Percentiles rank a stretch among this genome's conserved stretches.
Evolutionary conservation across 1,139 yeast genomes (phyloP).

Genomic region (Wickerhamiella infanticola): DNA sequence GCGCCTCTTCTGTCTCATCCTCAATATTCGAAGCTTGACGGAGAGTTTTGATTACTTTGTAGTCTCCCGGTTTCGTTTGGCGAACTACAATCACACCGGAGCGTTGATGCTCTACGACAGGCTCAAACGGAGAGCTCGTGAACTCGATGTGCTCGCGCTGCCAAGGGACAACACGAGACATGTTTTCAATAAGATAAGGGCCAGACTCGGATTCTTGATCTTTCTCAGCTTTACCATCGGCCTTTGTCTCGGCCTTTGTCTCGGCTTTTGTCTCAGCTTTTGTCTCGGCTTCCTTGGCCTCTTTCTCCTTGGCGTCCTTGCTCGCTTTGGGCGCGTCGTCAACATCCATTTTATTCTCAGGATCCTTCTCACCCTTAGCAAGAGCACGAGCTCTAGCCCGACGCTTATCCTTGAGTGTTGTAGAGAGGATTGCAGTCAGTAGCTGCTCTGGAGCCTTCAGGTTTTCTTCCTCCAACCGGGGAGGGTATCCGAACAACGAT

Average conservation of each 20-base stretch:
- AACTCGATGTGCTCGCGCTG: slow-evolving; percentile 77
- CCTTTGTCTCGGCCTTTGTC: slow-evolving; percentile 13
- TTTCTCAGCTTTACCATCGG: slow-evolving; percentile 18
- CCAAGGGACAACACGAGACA: slow-evolving; percentile 82
- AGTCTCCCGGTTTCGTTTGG: slow-evolving; percentile 51
- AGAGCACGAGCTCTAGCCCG: slow-evolving; percentile 43
- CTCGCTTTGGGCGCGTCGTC: not conserved
- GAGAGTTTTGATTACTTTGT: slow-evolving; percentile 63
- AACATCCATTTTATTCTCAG: slow-evolving; percentile 14
- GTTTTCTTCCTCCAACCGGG: slow-evolving; percentile 64
- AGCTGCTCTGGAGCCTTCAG: slow-evolving; percentile 80
- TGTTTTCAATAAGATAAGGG: slow-evolving; percentile 48
- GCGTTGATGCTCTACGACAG: slow-evolving; percentile 66
- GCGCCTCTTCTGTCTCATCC: slow-evolving; percentile 45
- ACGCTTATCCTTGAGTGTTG: slow-evolving; percentile 84
- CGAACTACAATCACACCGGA: slow-evolving; percentile 70
- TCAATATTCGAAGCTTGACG: slow-evolving; percentile 48
- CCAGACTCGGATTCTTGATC: slow-evolving; percentile 5
- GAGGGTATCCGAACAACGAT: slow-evolving; percentile 77
- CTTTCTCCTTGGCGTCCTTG: slow-evolving; percentile 5
- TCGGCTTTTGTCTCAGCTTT: slow-evolving; percentile 17
- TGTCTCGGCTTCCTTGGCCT: slow-evolving; percentile 10
- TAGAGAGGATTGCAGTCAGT: slow-evolving; percentile 84
- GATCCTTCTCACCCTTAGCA: slow-evolving; percentile 28
- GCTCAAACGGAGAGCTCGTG: slow-evolving; percentile 59